A percentile compares a stretch with the other conserved stretches of the same genome.
These are phyloP conservation scores for Pelargonium hybrid DNA, from an alignment of 441 rosid species.

Conservation along the genomic window DNA sequence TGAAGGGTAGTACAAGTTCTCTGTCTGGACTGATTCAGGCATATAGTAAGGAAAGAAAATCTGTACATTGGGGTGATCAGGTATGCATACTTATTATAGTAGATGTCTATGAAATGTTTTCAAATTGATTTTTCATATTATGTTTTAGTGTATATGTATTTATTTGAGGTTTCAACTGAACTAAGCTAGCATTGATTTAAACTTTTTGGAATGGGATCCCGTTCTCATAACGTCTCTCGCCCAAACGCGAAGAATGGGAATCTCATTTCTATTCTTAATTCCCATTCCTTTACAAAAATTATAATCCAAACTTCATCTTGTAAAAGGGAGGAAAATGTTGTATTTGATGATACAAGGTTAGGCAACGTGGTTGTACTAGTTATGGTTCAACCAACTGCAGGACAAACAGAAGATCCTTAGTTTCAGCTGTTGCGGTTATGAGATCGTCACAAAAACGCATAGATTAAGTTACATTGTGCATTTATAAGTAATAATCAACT, in stretches of 20 bases:
- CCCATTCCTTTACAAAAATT: too few species aligned
- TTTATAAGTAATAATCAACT: neutral
- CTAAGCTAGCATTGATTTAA: too few species aligned
- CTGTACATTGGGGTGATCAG: slow-evolving; percentile 85
- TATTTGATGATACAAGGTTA: neutral
- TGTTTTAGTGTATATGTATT: too few species aligned
- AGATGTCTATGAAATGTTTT: neutral
- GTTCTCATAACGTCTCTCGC: too few species aligned
- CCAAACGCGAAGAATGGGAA: too few species aligned
- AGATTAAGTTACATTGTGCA: neutral
- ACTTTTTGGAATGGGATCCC: too few species aligned
- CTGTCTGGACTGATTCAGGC: slow-evolving; percentile 43
- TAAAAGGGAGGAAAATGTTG: neutral
- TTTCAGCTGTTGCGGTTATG: neutral
- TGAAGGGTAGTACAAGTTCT: slow-evolving; percentile 35
- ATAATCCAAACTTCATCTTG: too few species aligned
- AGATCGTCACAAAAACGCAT: neutral
- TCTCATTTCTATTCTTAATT: too few species aligned
- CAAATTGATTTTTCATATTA: too few species aligned
- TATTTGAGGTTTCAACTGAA: too few species aligned
- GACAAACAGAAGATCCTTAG: neutral
- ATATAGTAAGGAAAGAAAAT: slow-evolving; percentile 41
- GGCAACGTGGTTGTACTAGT: neutral
- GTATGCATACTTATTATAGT: slow-evolving; percentile 26
- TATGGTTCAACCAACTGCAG: neutral